Conservation (phyloP, 2,329 filamentous ascomycete species). For the Cordyceps pruinosa region DNA sequence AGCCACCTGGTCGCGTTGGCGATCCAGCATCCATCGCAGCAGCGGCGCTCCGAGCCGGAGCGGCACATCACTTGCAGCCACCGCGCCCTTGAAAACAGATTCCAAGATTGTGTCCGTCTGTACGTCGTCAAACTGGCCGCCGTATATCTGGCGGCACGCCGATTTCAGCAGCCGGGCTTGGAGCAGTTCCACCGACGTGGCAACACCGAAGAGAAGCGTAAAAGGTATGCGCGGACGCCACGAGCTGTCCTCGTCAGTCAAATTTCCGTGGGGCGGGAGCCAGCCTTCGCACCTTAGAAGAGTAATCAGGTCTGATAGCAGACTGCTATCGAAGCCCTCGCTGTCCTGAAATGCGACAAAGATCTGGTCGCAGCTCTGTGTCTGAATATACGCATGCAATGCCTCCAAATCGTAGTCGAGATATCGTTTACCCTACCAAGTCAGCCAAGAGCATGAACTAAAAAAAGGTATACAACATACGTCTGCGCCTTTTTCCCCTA, state of each 20-base stretch:
- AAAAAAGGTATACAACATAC: constrained; percentile 29
- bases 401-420: constrained; percentile 75
- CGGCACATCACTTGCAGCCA: constrained; percentile 49
- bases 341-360: constrained; percentile 73
- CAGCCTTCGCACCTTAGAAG: constrained; percentile 54
- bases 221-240: constrained; percentile 75
- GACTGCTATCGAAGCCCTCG: constrained; percentile 67
- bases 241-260: constrained; percentile 34
- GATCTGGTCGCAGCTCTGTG: constrained; percentile 49
- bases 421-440: constrained; percentile 53
- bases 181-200: constrained; percentile 74
- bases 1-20: constrained; percentile 70
- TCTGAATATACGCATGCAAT: constrained; percentile 52
- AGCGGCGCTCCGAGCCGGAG: constrained; percentile 59
- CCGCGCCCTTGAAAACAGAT: constrained; percentile 59
- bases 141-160: constrained; percentile 59
- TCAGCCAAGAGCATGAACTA: neutral
- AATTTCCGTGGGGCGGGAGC: neutral
- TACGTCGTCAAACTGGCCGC: constrained; percentile 70
- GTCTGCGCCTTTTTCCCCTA: constrained; percentile 38
- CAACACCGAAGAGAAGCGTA: constrained; percentile 69
- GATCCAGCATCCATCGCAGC: constrained; percentile 56
- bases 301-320: constrained; percentile 65
- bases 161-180: constrained; percentile 65
- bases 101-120: constrained; percentile 67